These are phyloP conservation scores for Beauveria australis DNA, from an alignment of 2,329 filamentous ascomycete genomes.

Conservation along the genomic window DNA sequence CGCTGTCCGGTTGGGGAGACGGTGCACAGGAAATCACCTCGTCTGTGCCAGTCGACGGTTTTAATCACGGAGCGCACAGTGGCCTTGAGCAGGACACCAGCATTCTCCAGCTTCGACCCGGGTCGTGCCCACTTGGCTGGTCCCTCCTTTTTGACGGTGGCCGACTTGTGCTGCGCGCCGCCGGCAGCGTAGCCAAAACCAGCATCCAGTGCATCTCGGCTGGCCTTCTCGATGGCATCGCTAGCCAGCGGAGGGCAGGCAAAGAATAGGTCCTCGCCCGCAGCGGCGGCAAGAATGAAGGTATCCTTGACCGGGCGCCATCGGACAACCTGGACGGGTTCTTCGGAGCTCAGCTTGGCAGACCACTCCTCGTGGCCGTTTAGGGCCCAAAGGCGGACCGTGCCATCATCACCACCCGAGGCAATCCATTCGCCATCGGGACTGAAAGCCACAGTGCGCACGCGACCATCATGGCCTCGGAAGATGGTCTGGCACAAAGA, in stretches of 20 bases:
- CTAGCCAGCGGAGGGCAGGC: constrained; percentile 69
- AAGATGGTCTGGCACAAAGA: constrained; percentile 83
- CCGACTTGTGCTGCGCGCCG: constrained; percentile 45
- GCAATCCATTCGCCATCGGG: constrained; percentile 80
- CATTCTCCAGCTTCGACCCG: constrained; percentile 61
- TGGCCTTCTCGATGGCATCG: constrained; percentile 63
- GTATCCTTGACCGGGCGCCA: constrained; percentile 83
- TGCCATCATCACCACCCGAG: constrained; percentile 90
- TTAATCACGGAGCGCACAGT: constrained; percentile 77
- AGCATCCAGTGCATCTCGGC: constrained; percentile 69
- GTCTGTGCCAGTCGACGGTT: constrained; percentile 85
- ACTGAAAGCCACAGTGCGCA: constrained; percentile 77
- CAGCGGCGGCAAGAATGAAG: constrained; percentile 73
- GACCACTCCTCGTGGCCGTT: constrained; percentile 86
- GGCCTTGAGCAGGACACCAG: constrained; percentile 71
- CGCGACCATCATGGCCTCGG: constrained; percentile 78
- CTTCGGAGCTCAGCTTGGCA: constrained; percentile 67
- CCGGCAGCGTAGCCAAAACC: constrained; percentile 91
- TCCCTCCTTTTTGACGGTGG: constrained; percentile 60
- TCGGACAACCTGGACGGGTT: constrained; percentile 74
- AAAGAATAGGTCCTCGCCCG: constrained; percentile 78
- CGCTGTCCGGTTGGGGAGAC: constrained; percentile 74
- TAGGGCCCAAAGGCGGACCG: constrained; percentile 83
- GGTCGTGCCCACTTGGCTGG: constrained; percentile 80
- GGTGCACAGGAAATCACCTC: constrained; percentile 89